Evolutionary conservation across 1,139 yeast genomes (phyloP), one percentile per base, ranked within the genome.

Genomic region (Blastobotrys illinoisensis): DNA sequence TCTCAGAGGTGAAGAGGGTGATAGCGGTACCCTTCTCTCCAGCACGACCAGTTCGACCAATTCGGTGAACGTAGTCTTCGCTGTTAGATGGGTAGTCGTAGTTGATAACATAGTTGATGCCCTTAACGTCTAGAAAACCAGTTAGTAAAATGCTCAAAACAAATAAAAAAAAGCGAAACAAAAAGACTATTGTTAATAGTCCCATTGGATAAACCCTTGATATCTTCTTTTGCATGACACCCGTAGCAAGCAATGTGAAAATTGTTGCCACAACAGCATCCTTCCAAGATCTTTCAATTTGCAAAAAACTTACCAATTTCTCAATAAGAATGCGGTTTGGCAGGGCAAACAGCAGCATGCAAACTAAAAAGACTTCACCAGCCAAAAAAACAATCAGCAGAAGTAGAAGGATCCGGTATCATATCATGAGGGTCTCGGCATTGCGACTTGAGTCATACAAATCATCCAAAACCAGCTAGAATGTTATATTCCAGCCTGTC

Each of bases 41-140:
- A 63, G 97, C 99, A 83, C 99, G 89, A 73, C 99, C 99, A 61
- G 98, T 91, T 85, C 99, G 89, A 72, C 97, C 97, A 68, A 87
- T 87, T 74, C 95, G 82, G 74, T 87, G 95, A 58, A 93, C 97
- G 73, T 93, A 93, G 77, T 93, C 98, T 78, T 93, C 99, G 71
- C 90, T 88, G 77, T 91, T 93, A 75, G 90, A 90, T 68, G 99
- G 98, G 90, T 91, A 91, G 74, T 93, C 99, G 70, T 81, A 90
- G 83, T 93, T 93, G 71, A 93, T 81, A 59, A 93, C 99, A 67
- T 79, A 85, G 65, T 91, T 86, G 70, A 93, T 89, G 73, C 97
- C 98, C 80, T 93, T 93, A 75, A 93, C 99, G 77, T 93, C 98
- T 90, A 74, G 19, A 57, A 62, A 46, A n/a, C 23, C 16, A 50